Conservation (phyloP, 2,329 filamentous ascomycete species). For the Ambrosiella xylebori region DNA sequence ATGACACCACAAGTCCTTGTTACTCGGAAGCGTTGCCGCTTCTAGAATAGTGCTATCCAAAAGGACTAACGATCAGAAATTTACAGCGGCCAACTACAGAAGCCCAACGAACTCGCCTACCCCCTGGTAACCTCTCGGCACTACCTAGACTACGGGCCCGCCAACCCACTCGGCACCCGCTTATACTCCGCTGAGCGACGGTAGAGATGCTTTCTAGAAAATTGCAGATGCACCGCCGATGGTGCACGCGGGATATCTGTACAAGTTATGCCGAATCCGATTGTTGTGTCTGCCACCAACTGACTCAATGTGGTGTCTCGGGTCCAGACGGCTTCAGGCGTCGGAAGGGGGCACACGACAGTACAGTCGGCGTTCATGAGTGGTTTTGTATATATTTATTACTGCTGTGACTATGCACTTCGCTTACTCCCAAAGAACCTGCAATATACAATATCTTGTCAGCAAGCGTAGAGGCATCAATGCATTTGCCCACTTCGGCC, state of each 20-base stretch:
- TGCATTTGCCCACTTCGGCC: background rate
- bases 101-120: background rate
- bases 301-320: background rate
- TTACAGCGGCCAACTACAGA: too few relatives aligned
- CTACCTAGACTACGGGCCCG: background rate
- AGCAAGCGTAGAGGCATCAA: background rate
- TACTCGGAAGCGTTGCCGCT: too few relatives aligned
- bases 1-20: too few relatives aligned
- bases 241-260: background rate
- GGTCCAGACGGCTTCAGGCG: background rate
- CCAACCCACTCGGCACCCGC: background rate
- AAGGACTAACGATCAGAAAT: too few relatives aligned
- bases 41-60: too few relatives aligned
- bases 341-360: background rate
- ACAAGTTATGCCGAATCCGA: background rate
- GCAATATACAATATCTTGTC: background rate
- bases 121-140: background rate
- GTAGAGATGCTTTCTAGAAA: slow-evolving; percentile 6
- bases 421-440: background rate
- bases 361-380: background rate
- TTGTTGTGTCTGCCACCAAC: background rate
- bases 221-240: background rate
- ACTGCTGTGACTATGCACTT: background rate
- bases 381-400: background rate
- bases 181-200: slow-evolving; percentile 4